Evolutionary conservation across 2,329 filamentous ascomycete genomes (phyloP).

Genomic region (Arthroderma sp.): DNA sequence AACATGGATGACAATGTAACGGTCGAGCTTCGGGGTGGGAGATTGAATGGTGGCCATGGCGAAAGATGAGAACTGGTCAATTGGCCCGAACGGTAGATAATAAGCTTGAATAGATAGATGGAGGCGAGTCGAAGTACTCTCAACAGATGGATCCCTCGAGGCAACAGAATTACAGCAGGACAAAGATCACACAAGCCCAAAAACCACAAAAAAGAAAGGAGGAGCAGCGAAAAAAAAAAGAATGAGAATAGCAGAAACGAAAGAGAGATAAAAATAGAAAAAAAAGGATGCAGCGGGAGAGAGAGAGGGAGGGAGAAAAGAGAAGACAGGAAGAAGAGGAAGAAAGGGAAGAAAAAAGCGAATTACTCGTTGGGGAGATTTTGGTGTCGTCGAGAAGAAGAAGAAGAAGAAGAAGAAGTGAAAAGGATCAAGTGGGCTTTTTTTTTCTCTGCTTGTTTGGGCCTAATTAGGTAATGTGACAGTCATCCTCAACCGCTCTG

Average conservation of each 20-base stretch:
- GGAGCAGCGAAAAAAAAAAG: conserved; percentile 1
- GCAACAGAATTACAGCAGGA: neutral
- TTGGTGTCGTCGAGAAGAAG: neutral
- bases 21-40: conserved; percentile 65
- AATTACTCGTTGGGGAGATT: neutral
- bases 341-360: conserved; percentile 1
- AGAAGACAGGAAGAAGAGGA: conserved; percentile 1
- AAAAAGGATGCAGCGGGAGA: conserved; percentile 8
- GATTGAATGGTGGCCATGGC: conserved; percentile 32
- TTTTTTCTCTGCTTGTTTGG: conserved; percentile 1
- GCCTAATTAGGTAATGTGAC: no score
- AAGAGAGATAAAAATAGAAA: conserved; percentile 11
- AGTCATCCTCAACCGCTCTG: no score
- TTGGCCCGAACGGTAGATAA: neutral
- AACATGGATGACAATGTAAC: conserved; percentile 96
- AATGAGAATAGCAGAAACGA: conserved; percentile 10
- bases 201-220: conserved; percentile 4
- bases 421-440: conserved; percentile 7
- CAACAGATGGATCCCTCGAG: neutral
- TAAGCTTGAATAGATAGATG: neutral
- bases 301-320: conserved; percentile 13
- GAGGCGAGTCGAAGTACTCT: neutral
- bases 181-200: conserved; percentile 3
- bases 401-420: neutral
- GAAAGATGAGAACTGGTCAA: neutral